Conservation (phyloP, 441 rosid species). For the Iberis amara region DNA sequence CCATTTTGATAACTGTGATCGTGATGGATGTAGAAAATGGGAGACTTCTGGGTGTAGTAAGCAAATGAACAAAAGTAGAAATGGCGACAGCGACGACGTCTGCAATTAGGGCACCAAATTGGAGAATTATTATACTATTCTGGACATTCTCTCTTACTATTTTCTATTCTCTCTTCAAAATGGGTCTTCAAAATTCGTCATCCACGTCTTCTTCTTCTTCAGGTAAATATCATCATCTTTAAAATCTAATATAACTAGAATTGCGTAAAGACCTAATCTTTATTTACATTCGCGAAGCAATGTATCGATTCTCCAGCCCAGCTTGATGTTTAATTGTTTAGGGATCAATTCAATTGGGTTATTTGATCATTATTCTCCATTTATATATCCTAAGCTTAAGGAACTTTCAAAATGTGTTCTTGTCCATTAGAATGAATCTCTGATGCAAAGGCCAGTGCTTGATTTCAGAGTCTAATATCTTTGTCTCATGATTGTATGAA, state of each 20-base stretch:
- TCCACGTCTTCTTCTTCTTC: conserved; percentile 30
- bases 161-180: conserved; percentile 44
- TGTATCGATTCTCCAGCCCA: background rate
- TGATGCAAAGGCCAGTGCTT: conserved; percentile 10
- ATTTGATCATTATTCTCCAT: background rate
- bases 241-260: background rate
- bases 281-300: background rate
- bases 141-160: conserved; percentile 51
- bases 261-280: conserved; percentile 19
- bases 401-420: background rate
- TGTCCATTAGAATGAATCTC: background rate
- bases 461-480: background rate
- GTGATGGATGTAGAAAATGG: background rate
- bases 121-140: conserved; percentile 45
- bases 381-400: conserved; percentile 5
- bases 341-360: background rate
- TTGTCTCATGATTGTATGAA: background rate
- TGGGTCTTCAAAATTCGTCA: conserved; percentile 44
- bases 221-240: conserved; percentile 29
- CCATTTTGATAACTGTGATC: background rate
- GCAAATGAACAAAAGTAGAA: conserved; percentile 10
- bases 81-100: conserved; percentile 28
- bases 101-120: conserved; percentile 31
- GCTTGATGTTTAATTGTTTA: background rate
- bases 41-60: background rate